These are phyloP conservation scores for Dicorynia guianensis DNA, from an alignment of 306 rosid species.

Conservation along the genomic window DNA sequence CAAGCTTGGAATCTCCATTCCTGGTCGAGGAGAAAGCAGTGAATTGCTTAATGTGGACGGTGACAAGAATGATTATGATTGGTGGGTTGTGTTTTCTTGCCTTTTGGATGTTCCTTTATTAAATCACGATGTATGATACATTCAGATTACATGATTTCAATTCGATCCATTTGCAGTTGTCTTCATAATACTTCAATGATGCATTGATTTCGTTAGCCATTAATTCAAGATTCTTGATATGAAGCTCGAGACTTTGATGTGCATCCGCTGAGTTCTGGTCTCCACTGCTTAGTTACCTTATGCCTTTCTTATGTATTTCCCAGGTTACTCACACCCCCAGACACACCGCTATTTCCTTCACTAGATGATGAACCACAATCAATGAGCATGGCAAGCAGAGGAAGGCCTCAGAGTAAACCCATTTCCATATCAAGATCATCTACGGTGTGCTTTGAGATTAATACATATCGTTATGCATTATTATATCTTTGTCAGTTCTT, in stretches of 20 bases:
- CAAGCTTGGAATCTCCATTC: slow-evolving; percentile 73
- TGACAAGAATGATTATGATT: slow-evolving; percentile 84
- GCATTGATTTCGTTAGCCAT: not conserved
- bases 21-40: slow-evolving; percentile 71
- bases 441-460: slow-evolving; percentile 59
- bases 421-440: slow-evolving; percentile 87
- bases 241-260: slow-evolving; percentile 25
- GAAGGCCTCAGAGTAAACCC: slow-evolving; percentile 86
- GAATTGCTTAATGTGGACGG: slow-evolving; percentile 72
- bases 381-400: slow-evolving; percentile 58
- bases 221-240: slow-evolving; percentile 18
- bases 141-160: slow-evolving; percentile 18
- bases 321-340: slow-evolving; percentile 89
- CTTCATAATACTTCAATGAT: not conserved
- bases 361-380: slow-evolving; percentile 71
- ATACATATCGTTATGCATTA: slow-evolving; percentile 31
- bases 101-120: slow-evolving; percentile 10
- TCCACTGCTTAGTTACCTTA: slow-evolving; percentile 38
- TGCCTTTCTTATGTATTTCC: slow-evolving; percentile 37
- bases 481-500: slow-evolving; percentile 13
- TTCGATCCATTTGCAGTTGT: slow-evolving; percentile 11
- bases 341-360: slow-evolving; percentile 87
- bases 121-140: not conserved
- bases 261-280: slow-evolving; percentile 22
- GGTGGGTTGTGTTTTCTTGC: slow-evolving; percentile 55